Conservation (phyloP, 2,329 filamentous ascomycete genomes). For the Botryotinia convoluta region DNA sequence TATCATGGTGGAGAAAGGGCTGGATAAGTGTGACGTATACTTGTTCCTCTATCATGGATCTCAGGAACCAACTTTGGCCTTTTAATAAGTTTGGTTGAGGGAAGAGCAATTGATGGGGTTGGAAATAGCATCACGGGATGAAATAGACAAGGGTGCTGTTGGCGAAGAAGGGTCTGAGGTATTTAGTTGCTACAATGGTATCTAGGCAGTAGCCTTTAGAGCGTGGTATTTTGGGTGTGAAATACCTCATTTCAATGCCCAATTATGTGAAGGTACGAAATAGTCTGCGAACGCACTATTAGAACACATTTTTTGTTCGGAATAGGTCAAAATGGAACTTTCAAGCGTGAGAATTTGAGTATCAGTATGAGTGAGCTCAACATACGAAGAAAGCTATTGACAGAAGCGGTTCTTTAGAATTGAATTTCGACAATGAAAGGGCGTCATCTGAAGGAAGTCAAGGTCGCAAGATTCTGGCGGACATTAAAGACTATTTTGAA, state of each 20-base stretch:
- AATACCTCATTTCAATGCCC: not conserved
- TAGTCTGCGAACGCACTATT: not conserved
- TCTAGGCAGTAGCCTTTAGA: not conserved
- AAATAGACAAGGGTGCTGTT: not conserved
- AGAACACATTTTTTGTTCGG: not conserved
- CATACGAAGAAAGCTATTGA: not conserved
- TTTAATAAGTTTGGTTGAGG: not conserved
- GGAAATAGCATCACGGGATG: not conserved
- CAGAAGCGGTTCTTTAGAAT: not conserved
- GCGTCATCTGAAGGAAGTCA: rapidly evolving
- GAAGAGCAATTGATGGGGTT: not conserved
- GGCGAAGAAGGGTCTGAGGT: not conserved
- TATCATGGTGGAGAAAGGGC: not conserved
- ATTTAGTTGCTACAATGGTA: not conserved
- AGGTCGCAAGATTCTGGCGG: rapidly evolving
- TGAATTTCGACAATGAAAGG: not conserved
- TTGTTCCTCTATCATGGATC: not conserved
- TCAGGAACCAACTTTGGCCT: not conserved
- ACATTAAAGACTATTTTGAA: not conserved
- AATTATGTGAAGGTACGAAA: not conserved
- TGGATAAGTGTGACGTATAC: not conserved
- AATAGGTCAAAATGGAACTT: not conserved
- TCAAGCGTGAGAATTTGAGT: not conserved
- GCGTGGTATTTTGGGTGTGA: not conserved
- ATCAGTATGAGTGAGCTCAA: not conserved